These are phyloP conservation scores for Leucocoprinus birnbaumii DNA, from an alignment of 768 basidiomycete species.

Conservation along the genomic window DNA sequence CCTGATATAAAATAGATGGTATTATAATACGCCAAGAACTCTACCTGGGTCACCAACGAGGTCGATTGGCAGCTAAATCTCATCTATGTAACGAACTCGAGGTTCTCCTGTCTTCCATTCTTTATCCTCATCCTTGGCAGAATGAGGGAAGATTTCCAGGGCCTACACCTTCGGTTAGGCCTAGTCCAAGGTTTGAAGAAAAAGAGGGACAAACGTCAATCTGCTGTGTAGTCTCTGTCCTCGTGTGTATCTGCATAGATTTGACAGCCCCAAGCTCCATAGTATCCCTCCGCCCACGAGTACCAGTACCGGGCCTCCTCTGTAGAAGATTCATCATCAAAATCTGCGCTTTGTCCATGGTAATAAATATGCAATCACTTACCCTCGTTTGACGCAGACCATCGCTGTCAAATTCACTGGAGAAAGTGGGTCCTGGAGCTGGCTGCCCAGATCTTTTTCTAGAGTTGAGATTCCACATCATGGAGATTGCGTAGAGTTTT, in stretches of 20 bases:
- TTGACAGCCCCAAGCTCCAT: slow-evolving; percentile 17
- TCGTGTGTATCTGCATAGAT: slow-evolving; percentile 20
- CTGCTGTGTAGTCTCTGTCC: slow-evolving; percentile 22
- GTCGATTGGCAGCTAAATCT: too few species aligned
- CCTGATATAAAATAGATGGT: too few species aligned
- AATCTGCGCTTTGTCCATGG: background rate
- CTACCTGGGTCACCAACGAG: too few species aligned
- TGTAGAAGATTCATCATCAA: background rate
- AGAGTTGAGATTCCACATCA: slow-evolving; percentile 36
- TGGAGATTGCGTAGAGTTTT: slow-evolving; percentile 31
- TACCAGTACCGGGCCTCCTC: background rate
- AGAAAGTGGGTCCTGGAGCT: slow-evolving; percentile 12
- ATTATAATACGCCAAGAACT: too few species aligned
- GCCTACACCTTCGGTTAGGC: too few species aligned
- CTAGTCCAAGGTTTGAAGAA: background rate
- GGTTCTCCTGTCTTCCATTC: too few species aligned
- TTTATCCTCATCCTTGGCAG: too few species aligned
- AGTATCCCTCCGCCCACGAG: slow-evolving; percentile 9
- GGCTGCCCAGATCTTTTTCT: slow-evolving; percentile 21
- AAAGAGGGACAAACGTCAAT: slow-evolving; percentile 19
- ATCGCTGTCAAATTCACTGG: slow-evolving; percentile 3
- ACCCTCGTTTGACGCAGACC: slow-evolving; percentile 10
- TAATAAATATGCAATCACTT: background rate
- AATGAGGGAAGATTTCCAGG: too few species aligned
- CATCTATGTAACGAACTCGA: too few species aligned